Conservation (phyloP, 345 rosid genomes). For the Microcos paniculata region DNA sequence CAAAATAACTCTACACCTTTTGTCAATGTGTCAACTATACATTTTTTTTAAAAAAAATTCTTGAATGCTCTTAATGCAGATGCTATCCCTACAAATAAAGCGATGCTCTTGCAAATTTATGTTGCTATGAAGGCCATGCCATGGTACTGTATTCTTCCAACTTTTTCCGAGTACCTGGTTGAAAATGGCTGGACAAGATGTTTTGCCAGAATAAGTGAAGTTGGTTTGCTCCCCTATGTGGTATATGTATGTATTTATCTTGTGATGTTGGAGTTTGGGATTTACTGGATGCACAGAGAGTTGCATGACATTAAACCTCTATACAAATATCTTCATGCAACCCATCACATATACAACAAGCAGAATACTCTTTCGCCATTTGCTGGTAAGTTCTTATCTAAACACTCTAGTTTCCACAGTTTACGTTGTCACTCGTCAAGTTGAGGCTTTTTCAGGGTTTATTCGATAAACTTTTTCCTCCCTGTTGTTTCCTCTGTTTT, state of each 20-base stretch:
- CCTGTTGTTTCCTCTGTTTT: no score
- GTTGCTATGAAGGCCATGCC: conserved; percentile 98
- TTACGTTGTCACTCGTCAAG: background rate
- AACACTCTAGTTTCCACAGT: background rate
- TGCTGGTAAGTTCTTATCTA: conserved; percentile 61
- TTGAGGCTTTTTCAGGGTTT: conserved; percentile 5
- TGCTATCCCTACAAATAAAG: conserved; percentile 80
- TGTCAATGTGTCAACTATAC: background rate
- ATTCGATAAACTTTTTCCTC: background rate
- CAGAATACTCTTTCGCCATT: conserved; percentile 95
- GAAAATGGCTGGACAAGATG: conserved; percentile 95
- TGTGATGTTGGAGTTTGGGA: conserved; percentile 78
- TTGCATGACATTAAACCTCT: conserved; percentile 93
- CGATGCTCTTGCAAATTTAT: conserved; percentile 84
- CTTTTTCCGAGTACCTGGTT: conserved; percentile 76
- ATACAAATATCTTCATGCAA: conserved; percentile 85
- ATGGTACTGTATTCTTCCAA: conserved; percentile 80
- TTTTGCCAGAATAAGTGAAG: conserved; percentile 54
- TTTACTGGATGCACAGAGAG: conserved; percentile 96
- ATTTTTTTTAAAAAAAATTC: background rate
- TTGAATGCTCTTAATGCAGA: conserved; percentile 47
- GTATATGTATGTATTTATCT: conserved; percentile 53
- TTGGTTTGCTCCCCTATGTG: conserved; percentile 56
- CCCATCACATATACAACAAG: conserved; percentile 96
- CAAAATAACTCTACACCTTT: background rate